Evolutionary conservation across 208 protist species (phyloP).

Genomic region (Wallacemonas collosoma): DNA sequence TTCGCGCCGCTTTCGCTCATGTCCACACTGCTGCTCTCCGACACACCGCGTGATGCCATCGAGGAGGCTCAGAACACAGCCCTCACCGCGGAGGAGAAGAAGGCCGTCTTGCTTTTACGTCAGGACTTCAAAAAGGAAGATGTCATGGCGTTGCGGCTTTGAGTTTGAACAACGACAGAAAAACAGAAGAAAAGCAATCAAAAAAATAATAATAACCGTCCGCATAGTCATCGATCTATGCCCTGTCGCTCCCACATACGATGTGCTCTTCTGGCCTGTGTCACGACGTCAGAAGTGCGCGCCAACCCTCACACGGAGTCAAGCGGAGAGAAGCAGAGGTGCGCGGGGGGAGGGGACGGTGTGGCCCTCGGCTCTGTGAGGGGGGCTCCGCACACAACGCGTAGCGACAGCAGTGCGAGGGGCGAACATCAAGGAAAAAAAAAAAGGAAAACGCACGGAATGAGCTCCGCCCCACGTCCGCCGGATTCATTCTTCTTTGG

Average conservation of each 20-base stretch:
- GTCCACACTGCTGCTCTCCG: constrained; percentile 61
- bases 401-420: too few species aligned
- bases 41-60: constrained; percentile 68
- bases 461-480: neutral
- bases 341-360: too few species aligned
- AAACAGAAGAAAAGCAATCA: neutral
- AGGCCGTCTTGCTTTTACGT: constrained; percentile 53
- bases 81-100: constrained; percentile 80
- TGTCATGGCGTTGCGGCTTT: constrained; percentile 57
- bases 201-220: neutral
- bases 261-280: too few species aligned
- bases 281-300: too few species aligned
- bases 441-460: neutral
- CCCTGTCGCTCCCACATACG: too few species aligned
- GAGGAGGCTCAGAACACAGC: constrained; percentile 58
- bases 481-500: neutral
- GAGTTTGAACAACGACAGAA: neutral
- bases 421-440: neutral
- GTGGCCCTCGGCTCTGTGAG: too few species aligned
- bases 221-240: too few species aligned
- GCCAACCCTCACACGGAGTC: too few species aligned
- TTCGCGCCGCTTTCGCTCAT: constrained; percentile 56
- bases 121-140: constrained; percentile 70
- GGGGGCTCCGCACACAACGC: too few species aligned
- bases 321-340: too few species aligned